Evolutionary conservation across 2,329 filamentous ascomycete genomes (phyloP), one percentile per base, ranked within the genome.

Genomic region (Botrytis porri): DNA sequence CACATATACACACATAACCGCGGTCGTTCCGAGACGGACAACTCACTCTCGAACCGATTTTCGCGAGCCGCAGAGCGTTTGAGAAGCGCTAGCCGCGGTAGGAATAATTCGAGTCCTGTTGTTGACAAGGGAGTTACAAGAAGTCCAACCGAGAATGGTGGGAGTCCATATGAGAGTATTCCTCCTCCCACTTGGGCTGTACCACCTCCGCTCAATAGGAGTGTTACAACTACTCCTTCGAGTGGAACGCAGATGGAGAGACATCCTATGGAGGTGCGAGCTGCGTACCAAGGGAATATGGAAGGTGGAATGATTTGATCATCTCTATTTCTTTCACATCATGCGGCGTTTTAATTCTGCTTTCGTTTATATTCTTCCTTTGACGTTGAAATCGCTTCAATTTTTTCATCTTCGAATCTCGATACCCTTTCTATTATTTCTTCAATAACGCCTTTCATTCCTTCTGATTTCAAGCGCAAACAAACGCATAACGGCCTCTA

Each of bases 21-120:
- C 39, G 88, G 88, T 16, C 85, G 88, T 69, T 90, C 88, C 80
- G 85, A 74, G 41, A 85, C 83, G 43, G 86, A 88, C 67, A 84
- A 83, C 69, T 84, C 84, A 79, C 83, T 90, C 74, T 83, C 86
- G 3, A 85, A 85, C 4, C 87, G 88, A 45, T 81, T 89, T 75
- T 85, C 84, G 73, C 88, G 88, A 64, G 87, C 87, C 0, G 88
- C 88, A 0, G 88, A 90, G 77, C 85, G 87, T 65, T 85, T 90
- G 78, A 86, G 88, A 32, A 90, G 88, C 6, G 88, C 83, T 2
- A 90, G 88, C 79, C 86, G 88, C 25, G 85, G 85, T 69, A 84
- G 85, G 61, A 87, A 87, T 76, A 75, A 74, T 20, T 67, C 62
- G 2, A 73, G 76, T 20, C 74, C 75, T 29, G 62, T 73, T 16